Percentiles rank a stretch among this genome's conserved stretches.
Evolutionary conservation across 139 green algal genomes (phyloP).

Genomic region (Pseudopediastrum boryanum): DNA sequence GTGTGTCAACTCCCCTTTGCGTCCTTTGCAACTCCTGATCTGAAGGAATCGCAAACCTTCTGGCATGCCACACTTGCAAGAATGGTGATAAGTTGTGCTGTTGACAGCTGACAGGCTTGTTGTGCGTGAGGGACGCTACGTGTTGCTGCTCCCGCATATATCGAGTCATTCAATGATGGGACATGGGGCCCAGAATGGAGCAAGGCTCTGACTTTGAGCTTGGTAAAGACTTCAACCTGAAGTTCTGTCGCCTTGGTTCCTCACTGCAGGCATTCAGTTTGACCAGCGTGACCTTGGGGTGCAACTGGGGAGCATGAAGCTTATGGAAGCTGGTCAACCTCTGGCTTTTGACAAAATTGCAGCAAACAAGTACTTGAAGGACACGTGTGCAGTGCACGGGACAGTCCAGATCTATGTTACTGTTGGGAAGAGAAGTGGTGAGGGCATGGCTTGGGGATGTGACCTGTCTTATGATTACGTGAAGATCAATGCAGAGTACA

Average conservation of each 20-base stretch:
- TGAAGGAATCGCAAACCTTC: no score
- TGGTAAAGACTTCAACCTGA: no score
- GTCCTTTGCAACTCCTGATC: no score
- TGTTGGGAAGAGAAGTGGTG: constrained; percentile 57
- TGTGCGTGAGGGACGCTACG: no score
- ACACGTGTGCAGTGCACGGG: constrained; percentile 77
- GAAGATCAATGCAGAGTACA: constrained; percentile 89
- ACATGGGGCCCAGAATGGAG: no score
- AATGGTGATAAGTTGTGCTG: no score
- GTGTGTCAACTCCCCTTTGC: no score
- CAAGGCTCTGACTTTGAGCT: no score
- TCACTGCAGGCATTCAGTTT: constrained; percentile 85
- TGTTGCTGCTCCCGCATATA: no score
- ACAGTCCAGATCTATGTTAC: constrained; percentile 73
- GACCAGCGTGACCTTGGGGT: constrained; percentile 84
- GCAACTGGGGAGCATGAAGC: constrained; percentile 73
- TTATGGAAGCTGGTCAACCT: constrained; percentile 96
- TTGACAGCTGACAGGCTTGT: no score
- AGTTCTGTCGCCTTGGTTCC: constrained; percentile 1
- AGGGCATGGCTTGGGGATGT: constrained; percentile 79
- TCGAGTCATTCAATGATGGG: no score
- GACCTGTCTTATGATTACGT: constrained; percentile 95
- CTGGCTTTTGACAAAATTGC: constrained; percentile 88
- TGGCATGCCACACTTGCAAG: no score
- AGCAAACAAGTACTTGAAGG: constrained; percentile 92